Evolutionary conservation across 2,329 filamentous ascomycete species (phyloP), one percentile per base, ranked within the genome.

Genomic region (Bipolaris oryzae): DNA sequence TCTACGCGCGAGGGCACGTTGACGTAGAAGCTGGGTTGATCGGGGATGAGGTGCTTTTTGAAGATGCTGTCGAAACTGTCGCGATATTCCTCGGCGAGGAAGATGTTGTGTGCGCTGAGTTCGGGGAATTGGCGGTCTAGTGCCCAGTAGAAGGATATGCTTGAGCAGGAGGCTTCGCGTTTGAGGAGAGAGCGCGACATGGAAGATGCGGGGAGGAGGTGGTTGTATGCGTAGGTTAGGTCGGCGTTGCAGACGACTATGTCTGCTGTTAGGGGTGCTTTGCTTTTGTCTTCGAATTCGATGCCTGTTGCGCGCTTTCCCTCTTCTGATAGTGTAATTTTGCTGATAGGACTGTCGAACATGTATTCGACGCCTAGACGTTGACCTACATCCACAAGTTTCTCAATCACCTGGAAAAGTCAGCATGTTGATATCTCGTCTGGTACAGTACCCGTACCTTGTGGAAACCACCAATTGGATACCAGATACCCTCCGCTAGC

Each of bases 31-130:
- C 85, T 88, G 0, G 89, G 89, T 56, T 91, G 81, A 1, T 81
- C 73, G 1, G 89, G 89, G 7, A 92, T 85, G 2, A 82, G 76
- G 57, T 91, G 86, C 28, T 84, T 78, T 62, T 89, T 85, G 80
- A 92, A 92, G 57, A 92, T 92, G 56, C 84, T 83, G 73, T 92
- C 89, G 67, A 92, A 92, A n/a, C 84, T 87, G 64, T 89, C 86
- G 48, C 81, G 81, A 72, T 91, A 92, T 61, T 89, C 81, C 64
- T 90, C 86, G 2, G 89, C 88, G 6, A 92, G 83, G 78, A 92
- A 92, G 66, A 92, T 90, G 72, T 92, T 92, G 76, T 92, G 89
- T 0, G 87, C 84, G 16, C 82, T 79, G 2, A 92, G 81, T 72
- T 89, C 83, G 0, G 85, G 84, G 1, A 91, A 77, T 49, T 82